Base-by-base conservation (phyloP, 768 basidiomycete genomes). In the Phylloporus scabripes region DNA sequence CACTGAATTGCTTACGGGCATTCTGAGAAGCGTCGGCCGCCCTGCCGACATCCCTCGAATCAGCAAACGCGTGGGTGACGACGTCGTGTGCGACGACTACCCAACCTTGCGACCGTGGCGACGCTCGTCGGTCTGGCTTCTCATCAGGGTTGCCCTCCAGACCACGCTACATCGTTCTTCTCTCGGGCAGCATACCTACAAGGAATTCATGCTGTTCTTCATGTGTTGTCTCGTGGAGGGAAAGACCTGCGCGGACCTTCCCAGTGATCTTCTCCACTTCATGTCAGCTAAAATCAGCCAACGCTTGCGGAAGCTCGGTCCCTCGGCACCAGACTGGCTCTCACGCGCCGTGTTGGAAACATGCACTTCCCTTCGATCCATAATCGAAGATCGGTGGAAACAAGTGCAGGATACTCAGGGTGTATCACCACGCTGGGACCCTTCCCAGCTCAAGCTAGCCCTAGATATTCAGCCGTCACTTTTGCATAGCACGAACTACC, bases 201-300 rank as follows among this genome's bases (percentile, higher is more conserved):
- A 81, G 48, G n/a, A 34, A 4, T 81, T 81, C 60, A 71, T 78
- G 56, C 36, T 72, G 1, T 78, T 68, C 42, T 60, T 77, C 42
- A 56, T 73, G 29, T 54, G 67, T 4, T 31, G 54, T 17, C 52
- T 65, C 6, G 52, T 72, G 2, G 32, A 58, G 3, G 29, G 56
- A 6, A 64, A 60, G 4, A 39, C 60, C 0, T 36, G 48, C 2
- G 6, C 1, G 0, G 49, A 61, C 10, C 38, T 57, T 21, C 31
- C 55, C 4, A 67, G 50, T 32, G 60, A 72, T 36, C 5, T 66
- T 11, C 58, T 72, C 6, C 60, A 56, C 7, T 55, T 28, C 11
- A 43, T 43, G 18, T 32, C 42, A 15, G 29, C 29, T 6, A 43
- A 43, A 21, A 18, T 43, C 18, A 43, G 42, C 29, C 42, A 29